Conservation (phyloP, 768 basidiomycete species). For the Myochromella boudieri region DNA sequence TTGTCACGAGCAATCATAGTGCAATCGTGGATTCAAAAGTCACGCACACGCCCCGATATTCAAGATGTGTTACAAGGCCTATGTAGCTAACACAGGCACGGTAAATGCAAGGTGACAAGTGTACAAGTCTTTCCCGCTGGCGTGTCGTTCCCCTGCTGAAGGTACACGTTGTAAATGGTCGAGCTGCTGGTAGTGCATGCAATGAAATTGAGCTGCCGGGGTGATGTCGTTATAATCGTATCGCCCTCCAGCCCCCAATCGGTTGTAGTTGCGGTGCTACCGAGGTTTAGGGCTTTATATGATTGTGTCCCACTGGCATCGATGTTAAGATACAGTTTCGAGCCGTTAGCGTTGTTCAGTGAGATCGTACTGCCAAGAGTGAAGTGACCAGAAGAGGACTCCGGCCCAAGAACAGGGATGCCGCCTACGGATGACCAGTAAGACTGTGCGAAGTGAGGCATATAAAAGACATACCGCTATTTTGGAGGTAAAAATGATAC, state of each 20-base stretch:
- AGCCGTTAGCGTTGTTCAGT: conserved; percentile 39
- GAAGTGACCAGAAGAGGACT: conserved; percentile 49
- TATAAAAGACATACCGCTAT: conserved; percentile 31
- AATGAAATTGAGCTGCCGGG: conserved; percentile 54
- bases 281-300: conserved; percentile 48
- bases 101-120: conserved; percentile 41
- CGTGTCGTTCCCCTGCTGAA: conserved; percentile 50
- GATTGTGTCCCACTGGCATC: conserved; percentile 40
- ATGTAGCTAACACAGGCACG: conserved; percentile 43
- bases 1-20: too few relatives aligned
- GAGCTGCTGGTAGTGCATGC: conserved; percentile 45
- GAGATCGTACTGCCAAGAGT: conserved; percentile 47
- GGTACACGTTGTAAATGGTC: conserved; percentile 43
- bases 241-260: conserved; percentile 61
- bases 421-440: conserved; percentile 33
- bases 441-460: background rate
- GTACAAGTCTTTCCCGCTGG: conserved; percentile 39
- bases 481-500: conserved; percentile 58
- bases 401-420: conserved; percentile 50
- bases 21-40: too few relatives aligned
- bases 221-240: conserved; percentile 54
- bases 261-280: conserved; percentile 45
- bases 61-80: too few relatives aligned
- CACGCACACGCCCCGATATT: too few relatives aligned
- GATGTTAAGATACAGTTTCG: conserved; percentile 49